Evolutionary conservation across 1,284 basidiomycete genomes (phyloP), one percentile per base, ranked within the genome.

Genomic region (Ustilago crameri): DNA sequence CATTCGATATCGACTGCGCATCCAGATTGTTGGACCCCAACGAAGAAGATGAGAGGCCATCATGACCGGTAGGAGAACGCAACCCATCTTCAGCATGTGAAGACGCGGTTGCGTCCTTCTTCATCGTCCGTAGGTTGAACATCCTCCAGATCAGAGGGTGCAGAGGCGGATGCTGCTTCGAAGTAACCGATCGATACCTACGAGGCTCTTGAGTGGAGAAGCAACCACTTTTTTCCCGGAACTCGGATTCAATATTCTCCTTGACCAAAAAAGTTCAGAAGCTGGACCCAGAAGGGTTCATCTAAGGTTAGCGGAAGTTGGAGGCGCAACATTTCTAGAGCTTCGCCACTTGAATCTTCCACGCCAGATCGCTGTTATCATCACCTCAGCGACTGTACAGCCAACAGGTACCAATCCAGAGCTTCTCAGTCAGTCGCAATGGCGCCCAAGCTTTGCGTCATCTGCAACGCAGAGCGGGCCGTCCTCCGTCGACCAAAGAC

Each of bases 401-500:
- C 46, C 12, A 34, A 37, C 32, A 5, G n/a, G 2, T 8, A 3
- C 15, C 26, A n/a, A 47, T 26, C 18, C 32, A 12, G 18, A 34
- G 0, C 20, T 32, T n/a, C n/a, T n/a, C n/a, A n/a, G n/a, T 23
- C 23, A 34, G 10, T 14, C 46, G 53, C 30, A 3, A 72, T 72
- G 69, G 60, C 69, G 9, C 69, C 64, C 3, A 73, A 73, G 52
- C 61, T 53, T 8, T 93, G 92, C 78, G 88, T 87, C 9, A 87
- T 95, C 30, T 97, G 94, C 85, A 84, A 87, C 23, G 88, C 87
- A 3, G 86, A 90, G 2, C 89, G 90, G 52, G 93, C 95, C 0
- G 94, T 98, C 66, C 85, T 99, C 38, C 95, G 93, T 79, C 87
- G 95, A 20, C 95, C 95, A 10, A 99, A 99, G 84, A 99, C 95